Evolutionary conservation across 2,329 filamentous ascomycete species (phyloP).

Genomic region (Geosmithia morbida): DNA sequence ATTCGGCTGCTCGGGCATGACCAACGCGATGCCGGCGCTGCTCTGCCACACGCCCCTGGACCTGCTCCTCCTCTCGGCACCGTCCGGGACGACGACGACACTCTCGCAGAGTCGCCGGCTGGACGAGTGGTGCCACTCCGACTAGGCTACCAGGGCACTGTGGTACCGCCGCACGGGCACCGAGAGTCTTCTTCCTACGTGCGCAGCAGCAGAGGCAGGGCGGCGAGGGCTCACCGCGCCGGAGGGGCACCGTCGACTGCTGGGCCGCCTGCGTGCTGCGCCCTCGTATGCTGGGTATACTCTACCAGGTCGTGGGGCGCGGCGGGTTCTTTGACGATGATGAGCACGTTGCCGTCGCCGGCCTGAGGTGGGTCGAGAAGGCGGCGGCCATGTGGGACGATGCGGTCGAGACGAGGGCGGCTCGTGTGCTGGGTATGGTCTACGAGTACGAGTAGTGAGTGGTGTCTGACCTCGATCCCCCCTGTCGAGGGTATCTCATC

Average conservation of each 20-base stretch:
- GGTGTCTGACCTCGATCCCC: too few species aligned
- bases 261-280: conserved; percentile 42
- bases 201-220: conserved; percentile 6
- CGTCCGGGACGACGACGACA: neutral
- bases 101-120: neutral
- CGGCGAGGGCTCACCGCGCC: conserved; percentile 5
- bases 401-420: conserved; percentile 25
- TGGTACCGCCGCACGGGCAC: conserved; percentile 35
- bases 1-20: conserved; percentile 29
- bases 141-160: conserved; percentile 27
- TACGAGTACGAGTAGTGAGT: too few species aligned
- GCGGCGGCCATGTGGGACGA: conserved; percentile 22
- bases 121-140: conserved; percentile 27
- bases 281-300: conserved; percentile 46
- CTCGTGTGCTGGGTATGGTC: too few species aligned
- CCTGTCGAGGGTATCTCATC: too few species aligned
- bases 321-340: conserved; percentile 13
- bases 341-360: conserved; percentile 15
- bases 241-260: conserved; percentile 30
- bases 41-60: conserved; percentile 44
- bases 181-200: conserved; percentile 31
- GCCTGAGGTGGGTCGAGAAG: neutral
- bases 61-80: conserved; percentile 39
- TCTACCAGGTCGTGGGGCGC: conserved; percentile 13
- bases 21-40: conserved; percentile 40